Base-by-base conservation (phyloP, 139 green algal genomes). In the Limnomonas spitsbergensis region DNA sequence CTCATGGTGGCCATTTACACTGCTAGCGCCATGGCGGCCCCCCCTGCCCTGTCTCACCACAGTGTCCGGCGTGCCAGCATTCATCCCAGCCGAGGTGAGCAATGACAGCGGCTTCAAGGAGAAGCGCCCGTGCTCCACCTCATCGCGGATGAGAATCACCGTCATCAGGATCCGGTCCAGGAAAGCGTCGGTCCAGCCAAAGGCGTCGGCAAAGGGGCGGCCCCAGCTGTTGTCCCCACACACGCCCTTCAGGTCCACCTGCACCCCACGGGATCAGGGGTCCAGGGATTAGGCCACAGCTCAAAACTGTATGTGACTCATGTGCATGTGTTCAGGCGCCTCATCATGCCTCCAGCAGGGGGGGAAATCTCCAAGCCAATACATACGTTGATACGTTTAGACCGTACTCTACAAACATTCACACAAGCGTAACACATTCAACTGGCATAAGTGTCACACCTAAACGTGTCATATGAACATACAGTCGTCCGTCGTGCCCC, bases 111-210 rank as follows among this genome's bases (percentile, higher is more conserved):
- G 75, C 69, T 40, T 40, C 52, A 27, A 29, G 20, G 47, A 61
- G 72, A 90, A 90, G 35, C 83, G 78, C 2, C 74, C 38, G 53
- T 90, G 83, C 83, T 90, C 86, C 73, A 90, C 80, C 72, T 82
- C 67, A 69, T 82, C 78, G 6, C 78, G 53, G 4, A 90, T 74
- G 68, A 90, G 75, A 9, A 85, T 86, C 29, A 88, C 83, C 14
- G 79, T 81, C 86, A 88, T 87, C 24, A 88, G 83, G 78, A 90
- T 87, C 31, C 80, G 78, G 69, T 90, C 83, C 36, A 88, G 66
- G 74, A 88, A 90, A n/a, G 83, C 86, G 42, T 90, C 82, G 31
- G 80, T 76, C 81, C 80, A 87, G 26, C 86, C 86, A 34, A 82
- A 47, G 2, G 77, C 53, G 29, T 87, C 80, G 26, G 68, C 61